Conservation (phyloP, 306 rosid genomes). For the Fragaria iinumae region DNA sequence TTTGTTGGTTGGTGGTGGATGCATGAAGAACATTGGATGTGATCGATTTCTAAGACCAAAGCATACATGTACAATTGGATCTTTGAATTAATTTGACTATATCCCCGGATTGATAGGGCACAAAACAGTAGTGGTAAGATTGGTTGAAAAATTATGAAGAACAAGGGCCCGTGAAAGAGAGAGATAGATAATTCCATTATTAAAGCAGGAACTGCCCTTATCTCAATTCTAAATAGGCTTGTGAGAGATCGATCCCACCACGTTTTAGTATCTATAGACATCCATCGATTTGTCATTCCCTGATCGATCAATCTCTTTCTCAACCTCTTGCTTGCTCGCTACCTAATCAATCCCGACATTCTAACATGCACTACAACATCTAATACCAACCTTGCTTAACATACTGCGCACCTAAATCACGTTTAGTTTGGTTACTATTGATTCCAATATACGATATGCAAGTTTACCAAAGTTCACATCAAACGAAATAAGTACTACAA, state of each 20-base stretch:
- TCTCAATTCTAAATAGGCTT: not conserved
- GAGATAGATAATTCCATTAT: conserved; percentile 9
- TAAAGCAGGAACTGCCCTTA: conserved; percentile 17
- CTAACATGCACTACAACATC: not conserved
- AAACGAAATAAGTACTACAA: too few species aligned
- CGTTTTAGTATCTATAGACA: not conserved
- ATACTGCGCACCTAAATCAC: not conserved
- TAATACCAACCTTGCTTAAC: not conserved
- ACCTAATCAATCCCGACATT: not conserved
- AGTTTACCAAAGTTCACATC: not conserved
- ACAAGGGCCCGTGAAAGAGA: conserved; percentile 17
- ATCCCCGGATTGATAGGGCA: not conserved
- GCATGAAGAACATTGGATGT: conserved; percentile 1
- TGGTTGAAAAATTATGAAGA: conserved; percentile 24
- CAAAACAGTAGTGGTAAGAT: not conserved
- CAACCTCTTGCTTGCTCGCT: not conserved
- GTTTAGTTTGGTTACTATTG: not conserved
- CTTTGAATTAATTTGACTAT: not conserved
- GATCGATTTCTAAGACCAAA: not conserved
- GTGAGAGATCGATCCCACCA: conserved; percentile 11
- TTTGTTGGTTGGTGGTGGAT: conserved; percentile 23
- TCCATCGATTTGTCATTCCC: conserved; percentile 9
- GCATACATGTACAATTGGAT: conserved; percentile 10
- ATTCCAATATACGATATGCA: not conserved
- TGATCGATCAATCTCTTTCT: not conserved